A percentile compares a stretch with the other conserved stretches of the same genome.
phyloP scores from a whole-genome alignment of 768 basidiomycete species.

The Boletus speciosus region DNA sequence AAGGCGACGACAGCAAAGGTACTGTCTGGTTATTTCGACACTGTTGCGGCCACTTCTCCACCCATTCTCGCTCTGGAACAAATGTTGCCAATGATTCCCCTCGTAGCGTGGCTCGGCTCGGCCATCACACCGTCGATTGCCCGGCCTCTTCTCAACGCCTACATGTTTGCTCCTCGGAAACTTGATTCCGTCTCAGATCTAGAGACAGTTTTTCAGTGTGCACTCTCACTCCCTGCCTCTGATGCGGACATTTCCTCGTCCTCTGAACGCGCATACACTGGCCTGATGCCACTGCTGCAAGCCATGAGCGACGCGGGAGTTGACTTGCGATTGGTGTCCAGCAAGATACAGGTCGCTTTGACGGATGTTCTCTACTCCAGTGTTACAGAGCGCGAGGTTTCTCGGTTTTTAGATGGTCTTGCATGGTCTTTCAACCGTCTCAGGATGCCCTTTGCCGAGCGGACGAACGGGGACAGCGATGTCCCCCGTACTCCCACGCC shows the following conservation, averaged over 20 bases:
- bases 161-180: conserved; percentile 36
- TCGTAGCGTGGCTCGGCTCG: conserved; percentile 34
- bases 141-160: conserved; percentile 43
- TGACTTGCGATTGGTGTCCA: conserved; percentile 26
- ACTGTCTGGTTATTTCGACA: conserved; percentile 18
- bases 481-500: conserved; percentile 10
- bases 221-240: conserved; percentile 29
- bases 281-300: conserved; percentile 42
- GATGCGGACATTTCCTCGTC: conserved; percentile 1
- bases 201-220: conserved; percentile 41
- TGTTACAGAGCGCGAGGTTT: conserved; percentile 17
- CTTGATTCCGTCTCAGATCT: conserved; percentile 40
- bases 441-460: conserved; percentile 19
- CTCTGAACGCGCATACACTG: conserved; percentile 34
- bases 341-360: conserved; percentile 17
- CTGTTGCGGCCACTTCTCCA: conserved; percentile 2
- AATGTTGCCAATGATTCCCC: conserved; percentile 21
- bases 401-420: conserved; percentile 22
- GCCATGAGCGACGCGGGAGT: conserved; percentile 35
- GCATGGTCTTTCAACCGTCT: conserved; percentile 17
- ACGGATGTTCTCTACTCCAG: conserved; percentile 26
- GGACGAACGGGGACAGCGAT: conserved; percentile 2
- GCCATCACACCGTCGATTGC: conserved; percentile 34
- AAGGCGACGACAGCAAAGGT: conserved; percentile 11
- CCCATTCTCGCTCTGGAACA: conserved; percentile 1